Percentiles rank a stretch among this genome's conserved stretches.
Conservation (phyloP, 129 eudicot genomes). For the Helianthus tuberosus region DNA sequence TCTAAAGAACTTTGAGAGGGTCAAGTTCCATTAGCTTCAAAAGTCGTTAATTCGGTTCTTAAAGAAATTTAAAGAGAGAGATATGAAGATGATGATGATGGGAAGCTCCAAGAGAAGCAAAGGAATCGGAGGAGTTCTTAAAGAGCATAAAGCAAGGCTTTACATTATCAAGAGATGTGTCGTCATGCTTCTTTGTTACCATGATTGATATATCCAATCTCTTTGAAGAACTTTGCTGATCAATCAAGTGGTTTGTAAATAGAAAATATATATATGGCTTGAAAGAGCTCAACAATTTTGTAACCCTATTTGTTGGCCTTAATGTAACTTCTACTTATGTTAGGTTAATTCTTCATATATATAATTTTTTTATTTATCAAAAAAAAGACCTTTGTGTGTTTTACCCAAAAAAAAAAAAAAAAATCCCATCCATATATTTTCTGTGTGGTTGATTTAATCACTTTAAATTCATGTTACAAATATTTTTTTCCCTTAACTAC, state of each 20-base stretch:
- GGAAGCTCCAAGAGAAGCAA: constrained; percentile 80
- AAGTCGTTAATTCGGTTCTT: background rate
- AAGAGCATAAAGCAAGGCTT: constrained; percentile 88
- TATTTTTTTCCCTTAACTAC: background rate
- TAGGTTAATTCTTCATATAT: constrained; percentile 20
- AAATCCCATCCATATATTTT: background rate
- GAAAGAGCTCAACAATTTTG: constrained; percentile 43
- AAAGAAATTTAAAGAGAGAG: background rate
- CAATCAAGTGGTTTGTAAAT: constrained; percentile 31
- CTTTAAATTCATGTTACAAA: background rate
- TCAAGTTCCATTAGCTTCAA: background rate
- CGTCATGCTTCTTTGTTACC: constrained; percentile 94
- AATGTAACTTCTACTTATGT: constrained; percentile 23
- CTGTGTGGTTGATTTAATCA: background rate
- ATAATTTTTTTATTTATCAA: background rate
- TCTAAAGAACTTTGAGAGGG: constrained; percentile 29
- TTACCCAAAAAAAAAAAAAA: too few relatives aligned
- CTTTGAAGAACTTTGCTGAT: background rate
- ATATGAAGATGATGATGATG: constrained; percentile 59
- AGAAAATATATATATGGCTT: constrained; percentile 30
- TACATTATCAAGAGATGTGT: constrained; percentile 92
- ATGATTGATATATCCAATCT: constrained; percentile 46
- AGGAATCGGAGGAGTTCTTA: constrained; percentile 83
- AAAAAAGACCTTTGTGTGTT: background rate
- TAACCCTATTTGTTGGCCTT: constrained; percentile 31